Base-by-base conservation (phyloP, 2,329 filamentous ascomycete species). In the Epichloe sibirici region DNA sequence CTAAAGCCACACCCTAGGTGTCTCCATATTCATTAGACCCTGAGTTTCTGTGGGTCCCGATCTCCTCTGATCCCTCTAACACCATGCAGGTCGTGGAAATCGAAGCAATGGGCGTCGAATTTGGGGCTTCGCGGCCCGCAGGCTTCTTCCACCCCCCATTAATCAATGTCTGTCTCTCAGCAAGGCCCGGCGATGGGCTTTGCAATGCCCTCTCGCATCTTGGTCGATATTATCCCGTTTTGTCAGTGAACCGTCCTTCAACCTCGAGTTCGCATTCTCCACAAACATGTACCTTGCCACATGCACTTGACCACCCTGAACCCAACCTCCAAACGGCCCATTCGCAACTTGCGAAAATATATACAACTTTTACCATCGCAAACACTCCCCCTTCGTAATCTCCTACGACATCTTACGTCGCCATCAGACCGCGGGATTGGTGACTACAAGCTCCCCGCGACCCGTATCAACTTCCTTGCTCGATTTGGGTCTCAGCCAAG, bases 81-180 rank as follows among this genome's bases (percentile, higher is more conserved):
- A 55, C 58, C 59, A 59, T 60, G 57, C 56, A 34, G 45, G 54
- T 46, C 57, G 51, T 65, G 59, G 57, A 56, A 59, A 69, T 69
- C 66, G 66, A 59, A 57, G 61, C 65, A 66, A 66, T 66, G 56
- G 60, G 64, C 51, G 57, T 52, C 49, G 51, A 54, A 67, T 67
- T 63, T 64, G 47, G 47, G n/a, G 55, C 55, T 40, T 55, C 51
- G 38, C 45, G 50, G 50, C 48, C 53, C 51, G 48, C 53, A 28
- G 40, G 12, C 42, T 47, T 48, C 35, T 43, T 51, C 17, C 34
- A 38, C 31, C 37, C 45, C 45, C 45, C 52, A 46, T 49, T 25
- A n/a, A 21, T 42, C 37, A 21, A 11, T 34, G 48, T 21, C 12
- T 31, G 48, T 21, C 12, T 31, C 28, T 15, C 37, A 28, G 23